phyloP scores from a whole-genome alignment of 2,329 filamentous ascomycete species.

The Helotiales sp. region DNA sequence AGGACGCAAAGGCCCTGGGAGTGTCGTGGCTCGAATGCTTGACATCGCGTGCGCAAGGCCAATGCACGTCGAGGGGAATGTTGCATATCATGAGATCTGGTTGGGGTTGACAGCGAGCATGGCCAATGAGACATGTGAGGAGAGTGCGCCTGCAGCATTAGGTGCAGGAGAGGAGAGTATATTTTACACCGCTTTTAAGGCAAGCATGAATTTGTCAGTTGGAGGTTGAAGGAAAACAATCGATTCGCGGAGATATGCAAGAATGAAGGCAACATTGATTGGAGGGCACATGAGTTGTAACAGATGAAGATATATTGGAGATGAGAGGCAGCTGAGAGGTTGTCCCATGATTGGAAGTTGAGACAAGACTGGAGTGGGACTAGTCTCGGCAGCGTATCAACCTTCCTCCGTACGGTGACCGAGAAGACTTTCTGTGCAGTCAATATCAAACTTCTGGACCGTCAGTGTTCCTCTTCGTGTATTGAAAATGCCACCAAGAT shows the following conservation, averaged over 20 bases:
- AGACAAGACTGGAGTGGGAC: background rate
- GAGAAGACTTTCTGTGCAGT: background rate
- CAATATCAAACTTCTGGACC: slow-evolving; percentile 11
- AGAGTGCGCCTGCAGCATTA: slow-evolving; percentile 14
- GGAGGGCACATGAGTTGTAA: background rate
- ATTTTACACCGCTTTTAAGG: slow-evolving; percentile 13
- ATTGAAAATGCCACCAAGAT: slow-evolving; percentile 33
- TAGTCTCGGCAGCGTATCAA: background rate
- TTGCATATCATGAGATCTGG: slow-evolving; percentile 24
- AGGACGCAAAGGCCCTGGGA: slow-evolving; percentile 7
- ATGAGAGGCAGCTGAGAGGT: background rate
- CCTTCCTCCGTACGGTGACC: slow-evolving; percentile 12
- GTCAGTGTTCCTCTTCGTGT: background rate
- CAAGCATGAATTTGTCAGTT: background rate
- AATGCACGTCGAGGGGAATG: slow-evolving; percentile 19
- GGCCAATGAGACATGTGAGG: slow-evolving; percentile 16
- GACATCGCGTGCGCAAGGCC: slow-evolving; percentile 26
- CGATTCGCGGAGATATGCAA: background rate
- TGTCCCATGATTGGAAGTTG: background rate
- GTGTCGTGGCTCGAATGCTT: slow-evolving; percentile 37
- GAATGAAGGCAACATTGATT: background rate
- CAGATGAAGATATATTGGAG: background rate
- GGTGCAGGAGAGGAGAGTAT: slow-evolving; percentile 10
- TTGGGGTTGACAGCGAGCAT: slow-evolving; percentile 6
- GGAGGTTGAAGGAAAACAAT: background rate